Evolutionary conservation across 2,329 filamentous ascomycete species (phyloP).

Genomic region (Trichoderma afroharzianum): DNA sequence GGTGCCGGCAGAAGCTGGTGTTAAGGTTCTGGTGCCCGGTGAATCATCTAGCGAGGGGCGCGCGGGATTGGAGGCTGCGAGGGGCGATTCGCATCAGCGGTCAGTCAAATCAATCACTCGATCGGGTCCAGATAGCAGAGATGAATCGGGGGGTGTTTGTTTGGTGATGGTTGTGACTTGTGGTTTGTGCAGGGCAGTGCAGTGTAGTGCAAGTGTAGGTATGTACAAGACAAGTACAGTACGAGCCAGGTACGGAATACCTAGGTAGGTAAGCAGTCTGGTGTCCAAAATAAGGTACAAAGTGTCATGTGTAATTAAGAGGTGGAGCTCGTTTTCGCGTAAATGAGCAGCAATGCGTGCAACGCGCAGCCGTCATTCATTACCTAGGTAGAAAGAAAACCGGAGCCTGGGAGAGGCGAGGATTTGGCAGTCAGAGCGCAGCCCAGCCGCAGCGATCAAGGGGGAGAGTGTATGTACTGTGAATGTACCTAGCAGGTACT

Average conservation of each 20-base stretch:
- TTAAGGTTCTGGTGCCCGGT: conserved; percentile 31
- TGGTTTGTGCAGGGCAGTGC: not conserved
- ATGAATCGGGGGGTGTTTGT: not conserved
- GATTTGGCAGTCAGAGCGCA: not conserved
- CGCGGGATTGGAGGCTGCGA: not conserved
- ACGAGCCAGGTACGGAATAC: not conserved
- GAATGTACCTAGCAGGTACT: too few relatives aligned
- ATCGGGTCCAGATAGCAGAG: not conserved
- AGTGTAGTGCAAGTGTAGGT: not conserved
- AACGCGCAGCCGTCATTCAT: conserved; percentile 1
- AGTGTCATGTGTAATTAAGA: not conserved
- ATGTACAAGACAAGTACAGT: not conserved
- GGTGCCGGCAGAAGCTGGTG: conserved; percentile 37
- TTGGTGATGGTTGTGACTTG: not conserved
- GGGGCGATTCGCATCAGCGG: conserved; percentile 23
- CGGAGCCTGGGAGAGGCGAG: not conserved
- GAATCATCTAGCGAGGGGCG: conserved; percentile 30
- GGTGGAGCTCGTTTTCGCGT: conserved; percentile 10
- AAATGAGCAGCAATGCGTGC: conserved; percentile 11
- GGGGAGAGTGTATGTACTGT: not conserved
- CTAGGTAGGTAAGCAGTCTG: not conserved
- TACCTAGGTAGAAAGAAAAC: too few relatives aligned
- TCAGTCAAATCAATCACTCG: not conserved
- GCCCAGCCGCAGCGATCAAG: not conserved
- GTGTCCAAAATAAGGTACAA: not conserved